phyloP scores from a whole-genome alignment of 306 rosid species.

The Lathyrus sativus region DNA sequence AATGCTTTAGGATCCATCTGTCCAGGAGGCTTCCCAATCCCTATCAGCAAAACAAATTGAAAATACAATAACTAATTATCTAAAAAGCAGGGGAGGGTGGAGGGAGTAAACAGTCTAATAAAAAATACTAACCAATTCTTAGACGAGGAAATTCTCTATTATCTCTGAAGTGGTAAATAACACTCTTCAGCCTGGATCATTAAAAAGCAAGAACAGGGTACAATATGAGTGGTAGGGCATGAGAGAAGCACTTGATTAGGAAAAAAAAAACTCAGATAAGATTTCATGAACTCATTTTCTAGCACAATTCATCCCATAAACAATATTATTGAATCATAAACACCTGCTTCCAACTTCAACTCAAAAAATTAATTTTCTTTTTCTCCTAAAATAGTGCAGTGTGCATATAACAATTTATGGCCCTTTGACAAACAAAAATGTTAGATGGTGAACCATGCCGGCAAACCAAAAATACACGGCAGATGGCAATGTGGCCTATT shows the following conservation, averaged over 20 bases:
- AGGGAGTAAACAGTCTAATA: slow-evolving; percentile 8
- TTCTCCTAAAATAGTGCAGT: slow-evolving; percentile 19
- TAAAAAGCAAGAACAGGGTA: slow-evolving; percentile 32
- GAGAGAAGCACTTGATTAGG: slow-evolving; percentile 32
- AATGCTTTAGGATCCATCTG: slow-evolving; percentile 99
- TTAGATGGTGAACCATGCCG: background rate
- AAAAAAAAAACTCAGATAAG: slow-evolving; percentile 24
- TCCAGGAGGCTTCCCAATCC: slow-evolving; percentile 92
- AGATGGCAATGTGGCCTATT: slow-evolving; percentile 1
- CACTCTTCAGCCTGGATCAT: slow-evolving; percentile 77
- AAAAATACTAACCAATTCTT: slow-evolving; percentile 72
- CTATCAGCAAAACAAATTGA: slow-evolving; percentile 43
- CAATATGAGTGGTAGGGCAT: slow-evolving; percentile 14
- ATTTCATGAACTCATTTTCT: slow-evolving; percentile 37
- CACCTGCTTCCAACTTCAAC: slow-evolving; percentile 14
- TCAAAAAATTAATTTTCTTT: slow-evolving; percentile 18
- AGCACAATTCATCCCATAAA: slow-evolving; percentile 25
- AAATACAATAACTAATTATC: background rate
- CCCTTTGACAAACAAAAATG: slow-evolving; percentile 1
- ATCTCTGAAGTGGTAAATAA: slow-evolving; percentile 75
- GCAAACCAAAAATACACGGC: background rate
- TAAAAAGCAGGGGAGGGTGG: slow-evolving; percentile 9
- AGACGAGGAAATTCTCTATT: slow-evolving; percentile 80
- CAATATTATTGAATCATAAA: slow-evolving; percentile 30
- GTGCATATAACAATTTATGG: slow-evolving; percentile 23